Evolutionary conservation across 257 asterid species (phyloP).

Genomic region (Echium plantagineum): DNA sequence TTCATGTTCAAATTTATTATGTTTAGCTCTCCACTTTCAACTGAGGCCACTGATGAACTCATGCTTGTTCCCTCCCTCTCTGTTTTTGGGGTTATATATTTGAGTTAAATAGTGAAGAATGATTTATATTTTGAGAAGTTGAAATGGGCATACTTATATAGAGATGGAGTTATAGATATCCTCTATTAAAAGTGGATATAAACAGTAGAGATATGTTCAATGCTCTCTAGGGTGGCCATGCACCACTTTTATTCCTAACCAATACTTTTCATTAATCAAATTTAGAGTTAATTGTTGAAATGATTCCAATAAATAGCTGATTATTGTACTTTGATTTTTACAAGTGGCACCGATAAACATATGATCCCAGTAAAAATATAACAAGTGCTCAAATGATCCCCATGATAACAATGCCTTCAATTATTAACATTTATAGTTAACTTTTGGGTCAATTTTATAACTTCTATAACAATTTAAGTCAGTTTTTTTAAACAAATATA

Average conservation of each 20-base stretch:
- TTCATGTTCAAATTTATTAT: not conserved
- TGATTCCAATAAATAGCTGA: no score
- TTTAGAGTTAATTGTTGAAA: no score
- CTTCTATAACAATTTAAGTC: no score
- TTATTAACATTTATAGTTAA: no score
- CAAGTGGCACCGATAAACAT: no score
- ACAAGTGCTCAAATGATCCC: no score
- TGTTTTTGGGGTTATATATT: not conserved
- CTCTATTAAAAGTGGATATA: not conserved
- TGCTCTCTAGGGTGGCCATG: not conserved
- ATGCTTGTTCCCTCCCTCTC: not conserved
- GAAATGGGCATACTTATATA: not conserved
- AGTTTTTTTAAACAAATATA: no score
- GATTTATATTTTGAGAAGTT: not conserved
- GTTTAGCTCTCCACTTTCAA: constrained; percentile 13
- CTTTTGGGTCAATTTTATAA: no score
- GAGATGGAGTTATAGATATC: not conserved
- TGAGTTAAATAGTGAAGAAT: not conserved
- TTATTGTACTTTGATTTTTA: no score
- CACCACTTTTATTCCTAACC: not conserved
- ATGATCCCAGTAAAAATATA: no score
- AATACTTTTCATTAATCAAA: no score
- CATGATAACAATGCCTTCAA: no score
- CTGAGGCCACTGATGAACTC: constrained; percentile 16
- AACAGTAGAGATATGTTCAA: not conserved